These are phyloP conservation scores for Pseudomassariella vexata DNA, from an alignment of 2,329 filamentous ascomycete species.

Conservation along the genomic window DNA sequence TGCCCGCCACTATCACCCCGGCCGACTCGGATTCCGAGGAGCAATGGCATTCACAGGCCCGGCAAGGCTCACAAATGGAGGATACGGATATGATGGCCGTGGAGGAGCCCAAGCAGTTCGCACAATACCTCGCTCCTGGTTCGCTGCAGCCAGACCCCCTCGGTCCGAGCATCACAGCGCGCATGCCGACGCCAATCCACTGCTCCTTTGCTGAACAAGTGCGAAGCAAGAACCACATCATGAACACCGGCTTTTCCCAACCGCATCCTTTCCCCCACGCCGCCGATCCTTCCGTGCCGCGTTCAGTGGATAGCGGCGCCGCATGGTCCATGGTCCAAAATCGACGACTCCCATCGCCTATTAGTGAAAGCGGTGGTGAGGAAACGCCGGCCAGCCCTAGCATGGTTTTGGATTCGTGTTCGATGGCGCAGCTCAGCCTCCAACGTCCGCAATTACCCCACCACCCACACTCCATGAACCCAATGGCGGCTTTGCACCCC, in stretches of 20 bases:
- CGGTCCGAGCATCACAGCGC: slow-evolving; percentile 31
- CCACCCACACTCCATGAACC: slow-evolving; percentile 26
- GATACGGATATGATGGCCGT: slow-evolving; percentile 47
- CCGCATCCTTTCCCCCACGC: slow-evolving; percentile 24
- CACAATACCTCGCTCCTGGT: slow-evolving; percentile 21
- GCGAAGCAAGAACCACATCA: slow-evolving; percentile 37
- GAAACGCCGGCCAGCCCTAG: slow-evolving; percentile 31
- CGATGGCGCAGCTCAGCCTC: slow-evolving; percentile 23
- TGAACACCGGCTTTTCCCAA: slow-evolving; percentile 11
- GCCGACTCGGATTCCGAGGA: slow-evolving; percentile 34
- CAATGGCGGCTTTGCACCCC: slow-evolving; percentile 28
- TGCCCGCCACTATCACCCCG: slow-evolving; percentile 30
- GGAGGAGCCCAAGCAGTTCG: slow-evolving; percentile 19
- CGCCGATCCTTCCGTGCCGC: slow-evolving; percentile 40
- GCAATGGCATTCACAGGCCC: slow-evolving; percentile 16
- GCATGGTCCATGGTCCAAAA: slow-evolving; percentile 50
- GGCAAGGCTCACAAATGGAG: slow-evolving; percentile 23
- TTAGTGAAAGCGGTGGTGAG: slow-evolving; percentile 47
- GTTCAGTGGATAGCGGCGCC: slow-evolving; percentile 35
- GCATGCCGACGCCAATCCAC: slow-evolving; percentile 56
- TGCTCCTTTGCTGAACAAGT: slow-evolving; percentile 51
- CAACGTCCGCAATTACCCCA: slow-evolving; percentile 27
- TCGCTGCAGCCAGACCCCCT: slow-evolving; percentile 24
- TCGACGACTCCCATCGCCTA: slow-evolving; percentile 52
- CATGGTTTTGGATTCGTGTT: slow-evolving; percentile 31